Percentiles rank a stretch among this genome's conserved stretches.
These are phyloP conservation scores for Collybia sp. DNA, from an alignment of 768 basidiomycete genomes.

Conservation along the genomic window DNA sequence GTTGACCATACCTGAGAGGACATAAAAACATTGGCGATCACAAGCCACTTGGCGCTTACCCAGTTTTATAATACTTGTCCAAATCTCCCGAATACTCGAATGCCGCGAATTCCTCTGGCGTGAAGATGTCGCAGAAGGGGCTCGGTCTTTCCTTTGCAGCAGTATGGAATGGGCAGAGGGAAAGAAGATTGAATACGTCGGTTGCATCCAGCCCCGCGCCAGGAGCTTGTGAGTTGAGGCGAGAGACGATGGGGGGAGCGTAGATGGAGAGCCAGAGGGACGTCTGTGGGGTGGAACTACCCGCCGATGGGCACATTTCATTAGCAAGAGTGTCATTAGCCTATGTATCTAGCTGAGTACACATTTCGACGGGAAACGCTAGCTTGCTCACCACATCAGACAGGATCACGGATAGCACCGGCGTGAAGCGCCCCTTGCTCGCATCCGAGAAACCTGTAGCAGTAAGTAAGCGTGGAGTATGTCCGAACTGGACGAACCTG, in stretches of 20 bases:
- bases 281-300: slow-evolving; percentile 37
- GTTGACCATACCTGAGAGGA: slow-evolving; percentile 53
- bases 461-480: not conserved
- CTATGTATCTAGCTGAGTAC: not conserved
- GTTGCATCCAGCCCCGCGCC: slow-evolving; percentile 51
- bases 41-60: slow-evolving; percentile 34
- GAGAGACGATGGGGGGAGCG: slow-evolving; percentile 47
- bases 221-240: slow-evolving; percentile 57
- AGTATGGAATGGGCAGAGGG: slow-evolving; percentile 78
- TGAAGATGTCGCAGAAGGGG: slow-evolving; percentile 72
- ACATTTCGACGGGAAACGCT: not conserved
- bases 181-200: slow-evolving; percentile 60
- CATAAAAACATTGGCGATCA: not conserved
- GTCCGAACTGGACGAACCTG: slow-evolving; percentile 31
- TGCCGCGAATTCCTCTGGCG: slow-evolving; percentile 50
- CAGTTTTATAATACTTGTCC: slow-evolving; percentile 75
- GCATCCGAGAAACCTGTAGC: slow-evolving; percentile 55
- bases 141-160: slow-evolving; percentile 45
- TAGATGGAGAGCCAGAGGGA: slow-evolving; percentile 53
- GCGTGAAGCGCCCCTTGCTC: slow-evolving; percentile 37
- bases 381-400: slow-evolving; percentile 41
- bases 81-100: slow-evolving; percentile 73
- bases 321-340: slow-evolving; percentile 67
- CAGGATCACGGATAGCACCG: slow-evolving; percentile 51
- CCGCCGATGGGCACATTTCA: slow-evolving; percentile 52